These are phyloP conservation scores for Chaetothyriales sp. DNA, from an alignment of 2,329 filamentous ascomycete genomes.

Conservation along the genomic window DNA sequence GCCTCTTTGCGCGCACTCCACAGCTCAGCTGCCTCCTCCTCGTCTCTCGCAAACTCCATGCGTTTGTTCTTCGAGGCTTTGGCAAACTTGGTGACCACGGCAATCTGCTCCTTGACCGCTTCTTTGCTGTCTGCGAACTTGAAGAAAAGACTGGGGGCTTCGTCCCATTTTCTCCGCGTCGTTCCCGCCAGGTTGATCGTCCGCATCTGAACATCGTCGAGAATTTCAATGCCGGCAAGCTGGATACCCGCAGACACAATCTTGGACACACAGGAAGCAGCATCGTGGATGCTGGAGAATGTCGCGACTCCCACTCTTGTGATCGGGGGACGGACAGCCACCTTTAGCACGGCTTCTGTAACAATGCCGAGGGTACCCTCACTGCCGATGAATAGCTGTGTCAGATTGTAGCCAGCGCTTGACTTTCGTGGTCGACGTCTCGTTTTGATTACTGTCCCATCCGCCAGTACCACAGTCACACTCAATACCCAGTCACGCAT, in stretches of 20 bases:
- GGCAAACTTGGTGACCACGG: slow-evolving; percentile 44
- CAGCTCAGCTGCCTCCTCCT: slow-evolving; percentile 51
- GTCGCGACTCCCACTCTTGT: slow-evolving; percentile 66
- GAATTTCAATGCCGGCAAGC: slow-evolving; percentile 79
- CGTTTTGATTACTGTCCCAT: slow-evolving; percentile 81
- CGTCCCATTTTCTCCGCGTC: slow-evolving; percentile 45
- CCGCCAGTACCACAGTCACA: slow-evolving; percentile 74
- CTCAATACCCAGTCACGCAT: slow-evolving; percentile 90
- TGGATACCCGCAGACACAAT: slow-evolving; percentile 71
- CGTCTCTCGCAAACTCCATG: slow-evolving; percentile 53
- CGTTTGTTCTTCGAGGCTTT: slow-evolving; percentile 38
- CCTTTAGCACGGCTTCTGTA: slow-evolving; percentile 77
- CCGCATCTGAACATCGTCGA: slow-evolving; percentile 81
- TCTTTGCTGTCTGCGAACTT: slow-evolving; percentile 55
- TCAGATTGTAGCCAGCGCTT: slow-evolving; percentile 82
- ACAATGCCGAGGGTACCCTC: slow-evolving; percentile 85
- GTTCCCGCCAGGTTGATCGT: slow-evolving; percentile 43
- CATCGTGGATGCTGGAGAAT: slow-evolving; percentile 49
- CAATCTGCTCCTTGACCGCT: slow-evolving; percentile 49
- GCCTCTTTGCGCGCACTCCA: slow-evolving; percentile 66
- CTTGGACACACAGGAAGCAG: slow-evolving; percentile 62
- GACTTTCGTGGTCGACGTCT: slow-evolving; percentile 76
- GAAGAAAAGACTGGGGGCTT: slow-evolving; percentile 57
- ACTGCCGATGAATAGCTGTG: slow-evolving; percentile 73
- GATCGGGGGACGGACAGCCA: slow-evolving; percentile 64